A percentile compares a stretch with the other conserved stretches of the same genome.
Evolutionary conservation across 1,284 basidiomycete species (phyloP).

Genomic region (Neolentinus lepideus): DNA sequence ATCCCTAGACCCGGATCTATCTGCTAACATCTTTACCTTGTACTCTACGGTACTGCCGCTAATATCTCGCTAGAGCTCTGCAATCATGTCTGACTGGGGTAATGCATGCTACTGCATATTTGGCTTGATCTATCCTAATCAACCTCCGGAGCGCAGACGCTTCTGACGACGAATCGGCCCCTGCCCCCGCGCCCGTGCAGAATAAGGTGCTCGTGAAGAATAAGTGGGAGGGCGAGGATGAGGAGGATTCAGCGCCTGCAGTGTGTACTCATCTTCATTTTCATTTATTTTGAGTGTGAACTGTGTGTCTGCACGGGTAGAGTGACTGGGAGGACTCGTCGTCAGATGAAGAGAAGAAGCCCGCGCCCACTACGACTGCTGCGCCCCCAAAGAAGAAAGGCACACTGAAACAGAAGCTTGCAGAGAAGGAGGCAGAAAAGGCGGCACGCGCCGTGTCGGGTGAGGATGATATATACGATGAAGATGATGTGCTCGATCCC

Average conservation of each 20-base stretch:
- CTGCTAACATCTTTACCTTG: neutral
- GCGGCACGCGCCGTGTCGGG: constrained; percentile 43
- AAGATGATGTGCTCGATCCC: constrained; percentile 77
- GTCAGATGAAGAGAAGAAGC: constrained; percentile 52
- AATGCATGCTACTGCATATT: neutral
- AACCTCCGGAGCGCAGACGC: neutral
- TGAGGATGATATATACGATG: constrained; percentile 46
- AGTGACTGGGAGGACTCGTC: constrained; percentile 93
- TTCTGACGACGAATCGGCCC: neutral
- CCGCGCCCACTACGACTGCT: constrained; percentile 31
- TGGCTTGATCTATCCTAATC: neutral
- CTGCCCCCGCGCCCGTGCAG: neutral
- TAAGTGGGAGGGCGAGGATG: constrained; percentile 87
- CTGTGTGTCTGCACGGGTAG: constrained; percentile 29
- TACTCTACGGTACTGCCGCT: neutral
- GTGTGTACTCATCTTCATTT: constrained; percentile 28
- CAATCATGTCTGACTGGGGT: neutral
- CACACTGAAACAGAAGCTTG: constrained; percentile 82
- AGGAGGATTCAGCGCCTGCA: constrained; percentile 59
- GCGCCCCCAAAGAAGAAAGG: constrained; percentile 86
- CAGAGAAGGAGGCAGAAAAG: constrained; percentile 77
- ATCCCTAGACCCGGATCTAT: neutral
- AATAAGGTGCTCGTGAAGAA: constrained; percentile 40
- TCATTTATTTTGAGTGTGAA: constrained; percentile 3
- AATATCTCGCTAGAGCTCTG: neutral